Conservation (phyloP, 148 eudicot genomes). For the Silene conica region DNA sequence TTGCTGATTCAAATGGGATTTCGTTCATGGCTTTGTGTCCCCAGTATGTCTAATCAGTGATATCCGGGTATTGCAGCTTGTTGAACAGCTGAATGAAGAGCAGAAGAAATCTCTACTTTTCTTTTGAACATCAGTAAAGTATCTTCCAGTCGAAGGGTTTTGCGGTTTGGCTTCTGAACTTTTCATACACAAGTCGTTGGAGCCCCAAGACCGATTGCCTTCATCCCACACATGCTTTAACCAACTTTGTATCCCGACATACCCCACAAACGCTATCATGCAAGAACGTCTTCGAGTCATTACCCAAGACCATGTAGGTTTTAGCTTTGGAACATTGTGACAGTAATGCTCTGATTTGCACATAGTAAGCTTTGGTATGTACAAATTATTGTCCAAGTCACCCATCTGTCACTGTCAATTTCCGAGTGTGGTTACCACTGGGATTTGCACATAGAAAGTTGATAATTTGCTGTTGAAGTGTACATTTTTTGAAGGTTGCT, state of each 20-base stretch:
- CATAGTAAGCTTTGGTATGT: too few relatives aligned
- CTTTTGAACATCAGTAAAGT: constrained; percentile 91
- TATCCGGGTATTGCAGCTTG: constrained; percentile 39
- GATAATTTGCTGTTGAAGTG: too few relatives aligned
- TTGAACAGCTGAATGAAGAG: constrained; percentile 52
- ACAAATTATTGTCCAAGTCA: too few relatives aligned
- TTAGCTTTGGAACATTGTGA: constrained; percentile 89
- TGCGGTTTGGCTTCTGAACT: constrained; percentile 73
- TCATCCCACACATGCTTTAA: constrained; percentile 93
- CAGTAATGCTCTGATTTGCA: background rate
- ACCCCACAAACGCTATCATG: constrained; percentile 50
- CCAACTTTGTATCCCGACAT: constrained; percentile 61
- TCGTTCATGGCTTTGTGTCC: background rate
- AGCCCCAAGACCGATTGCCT: constrained; percentile 52
- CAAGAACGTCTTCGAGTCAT: constrained; percentile 51
- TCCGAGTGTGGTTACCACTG: too few relatives aligned
- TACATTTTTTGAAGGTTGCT: too few relatives aligned
- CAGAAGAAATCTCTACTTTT: constrained; percentile 75
- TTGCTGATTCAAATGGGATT: background rate
- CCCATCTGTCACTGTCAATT: too few relatives aligned
- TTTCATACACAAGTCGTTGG: constrained; percentile 46
- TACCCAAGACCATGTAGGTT: constrained; percentile 78
- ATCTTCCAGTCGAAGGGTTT: constrained; percentile 80
- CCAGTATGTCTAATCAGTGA: background rate
- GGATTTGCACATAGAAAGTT: too few relatives aligned